Base-by-base conservation (phyloP, 2,329 filamentous ascomycete genomes). In the Pestalotiopsis sp. region DNA sequence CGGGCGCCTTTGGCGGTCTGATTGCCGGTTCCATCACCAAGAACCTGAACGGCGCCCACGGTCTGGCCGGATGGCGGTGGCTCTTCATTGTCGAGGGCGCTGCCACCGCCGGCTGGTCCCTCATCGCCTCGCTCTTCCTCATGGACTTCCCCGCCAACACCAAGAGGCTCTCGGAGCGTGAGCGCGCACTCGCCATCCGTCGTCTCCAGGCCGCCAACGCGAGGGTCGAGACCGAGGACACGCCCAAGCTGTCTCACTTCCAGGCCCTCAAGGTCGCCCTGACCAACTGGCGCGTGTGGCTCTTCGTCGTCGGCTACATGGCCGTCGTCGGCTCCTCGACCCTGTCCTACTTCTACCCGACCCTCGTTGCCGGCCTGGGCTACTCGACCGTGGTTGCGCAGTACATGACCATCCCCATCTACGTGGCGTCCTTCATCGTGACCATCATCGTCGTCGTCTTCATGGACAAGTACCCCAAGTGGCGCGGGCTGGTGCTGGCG, bases 1-100 rank as follows among this genome's bases (percentile, higher is more conserved):
- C 90, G 0, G 91, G 91, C 0, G 91, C 87, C 0, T 91, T 91
- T 69, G 89, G 88, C 73, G 89, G 89, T 12, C 81, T 91, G 4
- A 81, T 91, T 12, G 88, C 89, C 0, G 88, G 87, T 2, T 87
- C 86, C 1, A 91, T 91, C 69, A 84, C 83, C 1, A 79, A 86
- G 20, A 74, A 75, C 1, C 88, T 91, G 83, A 79, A 86, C 64
- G 87, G 87, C 1, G 77, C 86, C 2, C 86, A 85, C 12, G 84
- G 84, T 0, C 74, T 80, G 36, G 74, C 77, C 3, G 84, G 84
- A 5, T 87, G 84, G 82, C 78, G 81, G 36, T 87, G 84, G 87
- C 84, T 88, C 38, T 88, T 88, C 72, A 84, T 90, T 69, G 80
- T 91, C 45, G 88, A 91, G 78, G 91, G 91, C 5, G 82, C 92